Evolutionary conservation across 768 basidiomycete species (phyloP), one percentile per base, ranked within the genome.

Genomic region (Suillus cothurnatus): DNA sequence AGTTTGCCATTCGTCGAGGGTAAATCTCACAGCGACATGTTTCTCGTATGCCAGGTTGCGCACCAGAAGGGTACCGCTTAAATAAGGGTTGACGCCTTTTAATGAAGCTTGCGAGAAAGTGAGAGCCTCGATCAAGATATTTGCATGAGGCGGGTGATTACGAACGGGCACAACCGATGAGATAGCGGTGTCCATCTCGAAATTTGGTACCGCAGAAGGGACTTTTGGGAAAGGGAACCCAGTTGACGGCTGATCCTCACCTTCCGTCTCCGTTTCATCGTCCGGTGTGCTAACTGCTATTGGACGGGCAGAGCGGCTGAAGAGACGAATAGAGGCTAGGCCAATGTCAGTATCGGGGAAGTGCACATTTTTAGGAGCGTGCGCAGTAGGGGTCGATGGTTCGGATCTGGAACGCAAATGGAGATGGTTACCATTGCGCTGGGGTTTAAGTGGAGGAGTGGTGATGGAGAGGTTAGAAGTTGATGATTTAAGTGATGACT

Each of bases 1-100:
- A 4, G 96, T 99, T 67, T 91, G 87, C 97, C 97, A 99, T 57
- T 91, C 88, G 76, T 98, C 97, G 56, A 97, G 81, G 2, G 97
- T 98, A 75, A 96, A 99, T 1, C 96, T 82, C 0, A 97, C 84
- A 0, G 86, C 88, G 55, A 98, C 89, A 61, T 85, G 82, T 78
- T 99, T 99, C 75, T 92, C 89, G 67, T 92, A 99, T 0, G 92
- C 81, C 61, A 97, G 69, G 74, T 99, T 98, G 69, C 89, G 86
- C 23, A 95, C 94, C 58, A 94, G 84, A 63, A 97, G 78, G 9
- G 91, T 87, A 7, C 97, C 97, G 2, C 83, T 79, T 17, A 97
- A 83, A 79, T 74, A 6, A 66, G 77, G 49, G 73, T 71, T 70
- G 15, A 23, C n/a, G 17, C 63, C 7, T 1, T 57, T 4, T 26